These are phyloP conservation scores for Colletotrichum abscissum DNA, from an alignment of 2,329 filamentous ascomycete species.

Conservation along the genomic window DNA sequence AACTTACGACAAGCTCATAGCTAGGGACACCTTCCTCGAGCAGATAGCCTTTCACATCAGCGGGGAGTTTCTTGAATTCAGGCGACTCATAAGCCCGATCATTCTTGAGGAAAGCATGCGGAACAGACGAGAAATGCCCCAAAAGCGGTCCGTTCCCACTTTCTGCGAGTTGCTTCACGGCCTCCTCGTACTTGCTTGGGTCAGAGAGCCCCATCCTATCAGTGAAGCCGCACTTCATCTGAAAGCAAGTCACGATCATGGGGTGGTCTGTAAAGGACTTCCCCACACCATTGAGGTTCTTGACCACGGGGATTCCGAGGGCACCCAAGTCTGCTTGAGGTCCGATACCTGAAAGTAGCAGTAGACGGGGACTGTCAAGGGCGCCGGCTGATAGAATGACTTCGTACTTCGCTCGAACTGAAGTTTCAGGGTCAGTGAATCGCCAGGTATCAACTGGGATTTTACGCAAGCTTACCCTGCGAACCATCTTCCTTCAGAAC, in stretches of 20 bases:
- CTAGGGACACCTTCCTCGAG: slow-evolving; percentile 6
- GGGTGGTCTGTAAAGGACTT: slow-evolving; percentile 37
- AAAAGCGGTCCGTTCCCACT: slow-evolving; percentile 9
- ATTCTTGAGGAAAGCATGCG: slow-evolving; percentile 28
- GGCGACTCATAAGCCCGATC: neutral
- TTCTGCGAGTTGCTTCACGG: slow-evolving; percentile 5
- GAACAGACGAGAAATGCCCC: slow-evolving; percentile 21
- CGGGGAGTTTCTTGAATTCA: slow-evolving; percentile 2
- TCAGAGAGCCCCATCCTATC: slow-evolving; percentile 14
- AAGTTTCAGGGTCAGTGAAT: accelerated
- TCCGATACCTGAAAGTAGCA: slow-evolving; percentile 35
- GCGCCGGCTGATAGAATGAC: slow-evolving; percentile 75
- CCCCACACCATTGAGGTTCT: neutral
- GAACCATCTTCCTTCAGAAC: slow-evolving; percentile 15
- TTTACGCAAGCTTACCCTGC: neutral
- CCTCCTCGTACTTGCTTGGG: slow-evolving; percentile 15
- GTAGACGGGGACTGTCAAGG: slow-evolving; percentile 68
- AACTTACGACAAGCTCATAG: slow-evolving; percentile 16
- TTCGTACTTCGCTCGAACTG: slow-evolving; percentile 65
- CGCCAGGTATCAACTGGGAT: accelerated
- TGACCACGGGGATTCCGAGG: neutral
- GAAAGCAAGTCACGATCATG: slow-evolving; percentile 26
- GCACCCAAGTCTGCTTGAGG: neutral
- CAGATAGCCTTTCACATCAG: neutral
- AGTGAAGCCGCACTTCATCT: slow-evolving; percentile 26